Base-by-base conservation (phyloP, 331 rosid genomes). In the Quercus tomentella region DNA sequence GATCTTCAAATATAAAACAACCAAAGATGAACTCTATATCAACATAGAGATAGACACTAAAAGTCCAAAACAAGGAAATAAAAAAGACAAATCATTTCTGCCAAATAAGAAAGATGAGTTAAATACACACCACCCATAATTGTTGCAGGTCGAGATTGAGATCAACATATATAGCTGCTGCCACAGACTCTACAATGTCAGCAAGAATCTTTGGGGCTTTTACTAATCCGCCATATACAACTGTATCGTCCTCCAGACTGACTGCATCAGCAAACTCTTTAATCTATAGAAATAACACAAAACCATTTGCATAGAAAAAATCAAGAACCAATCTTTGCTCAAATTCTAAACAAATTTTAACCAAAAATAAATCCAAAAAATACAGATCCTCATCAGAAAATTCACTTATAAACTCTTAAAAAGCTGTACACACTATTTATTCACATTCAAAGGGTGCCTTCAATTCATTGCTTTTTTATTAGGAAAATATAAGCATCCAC, bases 181-280 rank as follows among this genome's bases (percentile, higher is more conserved):
- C 91, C 15, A 91, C 5, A 4, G 97, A 94, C 84, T 94, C 98
- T 0, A 91, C 91, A 69, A 94, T 78, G 74, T 94, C 97, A 1
- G 97, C 97, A 54, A 94, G 98, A 82, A 92, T 79, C 84, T 91
- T 92, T 1, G 98, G 98, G 18, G 94, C 93, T 81, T 89, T 85
- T 16, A 94, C 80, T 0, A 74, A 30, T 21, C 97, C 97, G 35
- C 90, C 92, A 76, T 94, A 82, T 3, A n/a, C 66, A 74, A 87
- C 82, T 2, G 57, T 26, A 20, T 77, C 76, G 1, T 51, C 79
- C 79, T 94, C 97, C 56, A 9, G 37, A 0, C 55, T 25, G 25
- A 94, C 88, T 1, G 85, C 86, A 20, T 85, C 78, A 14, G 23
- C 85, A 76, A 94, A 94, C 77, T 87, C 89, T 51, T 49, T 71